These are phyloP conservation scores for Aeschynomene evenia DNA, from an alignment of 306 rosid species.

Conservation along the genomic window DNA sequence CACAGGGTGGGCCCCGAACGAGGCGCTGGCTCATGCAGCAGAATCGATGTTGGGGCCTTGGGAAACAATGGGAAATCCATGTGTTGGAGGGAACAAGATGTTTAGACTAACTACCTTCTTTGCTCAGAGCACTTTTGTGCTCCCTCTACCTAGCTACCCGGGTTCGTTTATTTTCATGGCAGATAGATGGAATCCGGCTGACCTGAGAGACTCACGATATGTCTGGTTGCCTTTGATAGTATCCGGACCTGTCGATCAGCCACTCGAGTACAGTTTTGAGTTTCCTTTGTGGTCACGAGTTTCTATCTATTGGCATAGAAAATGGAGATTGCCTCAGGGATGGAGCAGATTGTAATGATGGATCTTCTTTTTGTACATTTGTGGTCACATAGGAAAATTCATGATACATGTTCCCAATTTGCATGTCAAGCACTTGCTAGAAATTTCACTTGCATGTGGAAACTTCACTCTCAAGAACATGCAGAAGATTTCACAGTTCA, in stretches of 20 bases:
- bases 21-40: conserved; percentile 79
- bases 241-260: conserved; percentile 68
- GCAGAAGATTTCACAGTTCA: not conserved
- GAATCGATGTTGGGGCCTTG: conserved; percentile 87
- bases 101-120: conserved; percentile 67
- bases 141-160: conserved; percentile 61
- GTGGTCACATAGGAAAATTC: conserved; percentile 31
- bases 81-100: conserved; percentile 80
- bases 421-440: conserved; percentile 15
- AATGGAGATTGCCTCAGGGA: conserved; percentile 85
- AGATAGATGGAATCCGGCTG: conserved; percentile 87
- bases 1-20: conserved; percentile 95
- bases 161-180: conserved; percentile 84
- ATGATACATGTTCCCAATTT: conserved; percentile 34
- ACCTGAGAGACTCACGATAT: conserved; percentile 84
- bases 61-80: conserved; percentile 91
- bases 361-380: conserved; percentile 26
- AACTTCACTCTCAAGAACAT: conserved; percentile 23
- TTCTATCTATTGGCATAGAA: conserved; percentile 89
- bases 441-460: conserved; percentile 9
- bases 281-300: conserved; percentile 83
- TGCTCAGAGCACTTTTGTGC: conserved; percentile 81
- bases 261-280: conserved; percentile 64
- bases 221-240: conserved; percentile 94
- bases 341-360: conserved; percentile 47